phyloP scores from a whole-genome alignment of 768 basidiomycete species.

The Boletus bicolor region DNA sequence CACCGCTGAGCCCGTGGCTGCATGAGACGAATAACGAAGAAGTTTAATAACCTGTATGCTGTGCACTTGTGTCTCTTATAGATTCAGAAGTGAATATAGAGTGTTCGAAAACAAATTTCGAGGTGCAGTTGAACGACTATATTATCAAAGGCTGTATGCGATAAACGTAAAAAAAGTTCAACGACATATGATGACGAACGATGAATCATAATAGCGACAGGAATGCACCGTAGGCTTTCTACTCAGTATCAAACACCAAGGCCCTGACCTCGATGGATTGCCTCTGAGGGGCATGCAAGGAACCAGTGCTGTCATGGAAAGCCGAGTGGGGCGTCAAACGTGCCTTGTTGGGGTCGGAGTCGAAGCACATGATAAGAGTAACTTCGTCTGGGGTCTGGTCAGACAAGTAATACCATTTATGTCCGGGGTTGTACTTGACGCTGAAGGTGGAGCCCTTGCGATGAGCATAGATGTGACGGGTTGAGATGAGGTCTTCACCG shows the following conservation, averaged over 20 bases:
- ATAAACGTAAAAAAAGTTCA: background rate
- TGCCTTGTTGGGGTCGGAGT: slow-evolving; percentile 40
- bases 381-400: slow-evolving; percentile 42
- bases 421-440: slow-evolving; percentile 35
- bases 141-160: background rate
- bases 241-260: slow-evolving; percentile 42
- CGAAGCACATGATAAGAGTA: slow-evolving; percentile 43
- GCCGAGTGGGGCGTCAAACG: slow-evolving; percentile 43
- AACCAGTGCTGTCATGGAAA: slow-evolving; percentile 36
- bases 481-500: slow-evolving; percentile 35
- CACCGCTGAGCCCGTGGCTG: slow-evolving; percentile 7
- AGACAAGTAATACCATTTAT: slow-evolving; percentile 40
- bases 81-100: background rate
- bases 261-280: slow-evolving; percentile 45
- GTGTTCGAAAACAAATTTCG: background rate
- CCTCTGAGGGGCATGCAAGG: slow-evolving; percentile 35
- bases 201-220: background rate
- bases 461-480: slow-evolving; percentile 35
- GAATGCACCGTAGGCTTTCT: background rate
- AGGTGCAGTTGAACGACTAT: background rate
- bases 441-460: slow-evolving; percentile 35
- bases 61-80: background rate
- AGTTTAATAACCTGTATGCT: background rate
- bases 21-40: slow-evolving; percentile 10
- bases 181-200: background rate